Evolutionary conservation across 805 yeast genomes (phyloP).

Genomic region (Nakazawaea populi): DNA sequence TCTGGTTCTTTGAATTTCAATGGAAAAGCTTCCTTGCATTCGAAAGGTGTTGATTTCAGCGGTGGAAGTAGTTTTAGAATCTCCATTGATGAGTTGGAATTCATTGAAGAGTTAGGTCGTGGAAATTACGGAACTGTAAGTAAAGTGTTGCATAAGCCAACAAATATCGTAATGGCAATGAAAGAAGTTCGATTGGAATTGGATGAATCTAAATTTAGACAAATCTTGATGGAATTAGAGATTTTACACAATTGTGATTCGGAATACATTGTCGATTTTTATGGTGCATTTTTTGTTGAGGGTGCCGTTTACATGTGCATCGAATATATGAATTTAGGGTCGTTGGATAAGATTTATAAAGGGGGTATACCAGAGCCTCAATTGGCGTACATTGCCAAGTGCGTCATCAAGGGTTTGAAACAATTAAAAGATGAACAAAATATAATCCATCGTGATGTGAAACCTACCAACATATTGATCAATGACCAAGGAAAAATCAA

Average conservation of each 20-base stretch:
- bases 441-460: constrained; percentile 93
- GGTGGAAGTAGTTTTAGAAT: constrained; percentile 85
- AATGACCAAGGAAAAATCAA: constrained; percentile 78
- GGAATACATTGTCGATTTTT: constrained; percentile 90
- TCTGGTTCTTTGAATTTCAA: constrained; percentile 89
- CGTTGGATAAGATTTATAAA: constrained; percentile 80
- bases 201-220: constrained; percentile 90
- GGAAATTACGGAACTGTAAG: constrained; percentile 97
- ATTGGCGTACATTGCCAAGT: constrained; percentile 71
- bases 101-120: constrained; percentile 83
- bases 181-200: constrained; percentile 91
- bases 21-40: constrained; percentile 88
- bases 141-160: constrained; percentile 89
- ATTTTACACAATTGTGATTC: constrained; percentile 87
- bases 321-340: constrained; percentile 97
- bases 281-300: constrained; percentile 95
- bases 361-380: constrained; percentile 72
- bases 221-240: constrained; percentile 93
- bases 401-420: constrained; percentile 75
- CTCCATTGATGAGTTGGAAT: constrained; percentile 76
- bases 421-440: constrained; percentile 85
- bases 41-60: constrained; percentile 87
- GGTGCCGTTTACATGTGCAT: constrained; percentile 98
- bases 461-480: constrained; percentile 89
- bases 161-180: constrained; percentile 93